Percentiles rank a stretch among this genome's conserved stretches.
Conservation (phyloP, 345 rosid species). For the Nasturtium officinale region DNA sequence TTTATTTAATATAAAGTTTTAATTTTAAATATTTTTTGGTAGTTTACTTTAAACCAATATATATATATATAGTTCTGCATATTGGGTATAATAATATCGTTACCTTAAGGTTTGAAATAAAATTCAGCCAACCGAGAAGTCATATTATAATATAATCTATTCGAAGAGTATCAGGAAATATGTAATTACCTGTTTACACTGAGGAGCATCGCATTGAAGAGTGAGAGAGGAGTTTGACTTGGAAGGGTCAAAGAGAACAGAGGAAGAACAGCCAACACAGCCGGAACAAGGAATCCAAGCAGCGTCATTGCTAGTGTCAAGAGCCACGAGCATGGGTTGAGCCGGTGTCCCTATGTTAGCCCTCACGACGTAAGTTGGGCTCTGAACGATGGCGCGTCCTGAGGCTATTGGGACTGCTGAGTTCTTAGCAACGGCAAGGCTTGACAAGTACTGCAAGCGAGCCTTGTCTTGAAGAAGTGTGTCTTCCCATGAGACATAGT, state of each 20-base stretch:
- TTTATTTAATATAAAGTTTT: background rate
- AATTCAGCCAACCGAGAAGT: background rate
- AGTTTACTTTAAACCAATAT: no score
- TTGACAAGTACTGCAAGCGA: slow-evolving; percentile 68
- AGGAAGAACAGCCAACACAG: slow-evolving; percentile 77
- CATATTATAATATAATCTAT: background rate
- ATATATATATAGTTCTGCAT: background rate
- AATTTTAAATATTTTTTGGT: background rate
- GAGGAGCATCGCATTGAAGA: slow-evolving; percentile 63
- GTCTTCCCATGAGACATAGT: slow-evolving; percentile 76
- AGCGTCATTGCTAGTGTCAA: slow-evolving; percentile 90
- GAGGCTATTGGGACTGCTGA: slow-evolving; percentile 90
- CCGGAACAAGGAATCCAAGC: slow-evolving; percentile 86
- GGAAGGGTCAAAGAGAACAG: slow-evolving; percentile 49
- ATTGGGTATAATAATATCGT: background rate
- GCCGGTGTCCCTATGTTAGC: slow-evolving; percentile 83
- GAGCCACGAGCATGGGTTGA: slow-evolving; percentile 79
- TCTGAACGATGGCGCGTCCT: slow-evolving; percentile 74
- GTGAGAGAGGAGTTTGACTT: slow-evolving; percentile 62
- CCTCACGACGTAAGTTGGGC: slow-evolving; percentile 77
- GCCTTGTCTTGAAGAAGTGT: slow-evolving; percentile 71
- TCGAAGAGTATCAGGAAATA: background rate
- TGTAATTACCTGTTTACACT: slow-evolving; percentile 73
- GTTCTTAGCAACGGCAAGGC: slow-evolving; percentile 60
- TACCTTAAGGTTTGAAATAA: background rate